Evolutionary conservation across 148 eudicot species (phyloP), one percentile per base, ranked within the genome.

Genomic region (Rhododendron vialii): DNA sequence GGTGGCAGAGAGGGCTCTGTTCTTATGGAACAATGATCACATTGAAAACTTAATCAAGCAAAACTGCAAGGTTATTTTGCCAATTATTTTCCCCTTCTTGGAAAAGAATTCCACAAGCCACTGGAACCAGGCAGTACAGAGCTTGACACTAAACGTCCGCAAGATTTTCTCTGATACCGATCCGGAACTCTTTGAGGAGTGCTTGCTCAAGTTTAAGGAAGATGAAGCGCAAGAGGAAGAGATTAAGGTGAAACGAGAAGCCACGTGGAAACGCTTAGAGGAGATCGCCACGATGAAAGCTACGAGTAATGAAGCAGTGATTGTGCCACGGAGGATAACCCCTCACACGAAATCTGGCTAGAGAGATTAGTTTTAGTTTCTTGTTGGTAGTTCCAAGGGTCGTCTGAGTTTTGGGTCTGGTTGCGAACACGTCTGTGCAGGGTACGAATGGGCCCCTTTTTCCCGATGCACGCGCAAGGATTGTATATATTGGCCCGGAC

Each of bases 1-100:
- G 93, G 93, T 92, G 82, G 92, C 93, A n/a, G 93, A 92, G 87
- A 89, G 93, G 80, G 89, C 92, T 65, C 86, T 92, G 88, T 92
- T 92, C 86, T 83, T 90, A 45, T 90, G 93, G 92, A 92, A 92
- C 85, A 92, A 90, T 69, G 92, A 90, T 69, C 93, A 92, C 51
- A 85, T 92, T 63, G 93, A 90, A 79, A 89, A 87, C 85, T 86
- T 92, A 18, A 90, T 92, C 80, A 92, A 90, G 81, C 91, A 90
- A 85, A 92, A 90, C 76, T 86, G 90, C 77, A 89, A 90, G 48
- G 89, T 89, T 51, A 90, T 92, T 57, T 87, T 90, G 73, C 91
- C 92, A 17, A 86, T 88, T 14, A 83, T 88, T 26, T 83, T 86
- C 78, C 90, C 90, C 10, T 74, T 86, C 26, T 81, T 89, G 85